These are phyloP conservation scores for Pleurotus giganteus DNA, from an alignment of 768 basidiomycete species.

Conservation along the genomic window DNA sequence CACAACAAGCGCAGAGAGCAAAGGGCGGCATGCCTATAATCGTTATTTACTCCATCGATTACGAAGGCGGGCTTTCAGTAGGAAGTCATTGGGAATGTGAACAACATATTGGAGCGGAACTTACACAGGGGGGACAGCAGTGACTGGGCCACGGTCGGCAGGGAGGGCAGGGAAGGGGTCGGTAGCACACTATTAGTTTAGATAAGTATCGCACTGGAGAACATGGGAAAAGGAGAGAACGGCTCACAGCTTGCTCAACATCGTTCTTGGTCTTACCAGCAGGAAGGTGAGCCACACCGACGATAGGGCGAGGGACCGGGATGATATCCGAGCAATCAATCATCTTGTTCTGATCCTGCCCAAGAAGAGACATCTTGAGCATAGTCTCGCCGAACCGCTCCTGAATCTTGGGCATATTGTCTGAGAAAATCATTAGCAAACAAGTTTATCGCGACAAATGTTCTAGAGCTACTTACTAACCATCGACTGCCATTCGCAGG, in stretches of 20 bases:
- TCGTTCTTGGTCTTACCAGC: slow-evolving; percentile 21
- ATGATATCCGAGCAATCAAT: slow-evolving; percentile 37
- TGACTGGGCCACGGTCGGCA: slow-evolving; percentile 5
- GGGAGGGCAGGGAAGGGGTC: slow-evolving; percentile 6
- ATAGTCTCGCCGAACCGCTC: slow-evolving; percentile 25
- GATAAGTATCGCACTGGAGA: not conserved
- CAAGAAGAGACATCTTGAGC: slow-evolving; percentile 29
- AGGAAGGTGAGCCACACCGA: slow-evolving; percentile 19
- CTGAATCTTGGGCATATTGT: slow-evolving; percentile 19
- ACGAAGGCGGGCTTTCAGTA: no score
- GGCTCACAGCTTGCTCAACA: slow-evolving; percentile 16
- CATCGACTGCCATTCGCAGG: slow-evolving; percentile 35
- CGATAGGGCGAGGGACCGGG: slow-evolving; percentile 19
- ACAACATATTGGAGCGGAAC: no score
- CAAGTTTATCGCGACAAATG: not conserved
- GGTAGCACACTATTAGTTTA: slow-evolving; percentile 1
- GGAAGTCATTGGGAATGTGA: no score
- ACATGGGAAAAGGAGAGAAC: not conserved
- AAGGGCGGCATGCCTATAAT: no score
- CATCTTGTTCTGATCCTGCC: slow-evolving; percentile 18
- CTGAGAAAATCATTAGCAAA: slow-evolving; percentile 5
- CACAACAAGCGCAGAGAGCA: no score
- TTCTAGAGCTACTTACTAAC: slow-evolving; percentile 17
- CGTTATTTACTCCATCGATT: no score
- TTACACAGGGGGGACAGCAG: slow-evolving; percentile 7